These are phyloP conservation scores for Macrolepiota fuliginosa DNA, from an alignment of 768 basidiomycete genomes.

Conservation along the genomic window DNA sequence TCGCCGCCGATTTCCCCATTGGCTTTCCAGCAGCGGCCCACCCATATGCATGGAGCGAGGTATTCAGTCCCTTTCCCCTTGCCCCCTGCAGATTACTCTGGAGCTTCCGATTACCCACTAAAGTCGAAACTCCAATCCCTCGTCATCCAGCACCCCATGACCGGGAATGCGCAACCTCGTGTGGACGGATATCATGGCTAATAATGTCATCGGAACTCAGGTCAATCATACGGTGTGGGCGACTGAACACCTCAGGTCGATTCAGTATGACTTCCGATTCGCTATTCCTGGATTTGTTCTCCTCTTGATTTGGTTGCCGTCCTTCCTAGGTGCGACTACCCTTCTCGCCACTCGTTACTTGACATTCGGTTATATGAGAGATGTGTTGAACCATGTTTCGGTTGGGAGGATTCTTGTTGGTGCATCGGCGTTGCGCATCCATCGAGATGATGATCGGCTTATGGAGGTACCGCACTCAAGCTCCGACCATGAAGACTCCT, in stretches of 20 bases:
- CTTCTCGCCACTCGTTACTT: background rate
- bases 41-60: background rate
- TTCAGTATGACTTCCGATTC: slow-evolving; percentile 1
- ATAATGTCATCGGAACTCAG: background rate
- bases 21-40: background rate
- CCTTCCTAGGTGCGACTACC: background rate
- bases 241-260: background rate
- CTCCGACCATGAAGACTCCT: too few relatives aligned
- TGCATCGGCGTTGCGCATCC: background rate
- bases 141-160: background rate
- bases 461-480: too few relatives aligned
- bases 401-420: background rate
- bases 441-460: too few relatives aligned
- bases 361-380: background rate
- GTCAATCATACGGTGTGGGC: background rate
- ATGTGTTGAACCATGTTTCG: slow-evolving; percentile 2
- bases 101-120: background rate
- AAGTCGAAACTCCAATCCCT: slow-evolving; percentile 1
- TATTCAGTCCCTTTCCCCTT: background rate
- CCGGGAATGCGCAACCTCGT: background rate
- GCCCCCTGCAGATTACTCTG: background rate
- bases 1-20: background rate
- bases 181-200: slow-evolving; percentile 4
- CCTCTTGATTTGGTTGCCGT: background rate
- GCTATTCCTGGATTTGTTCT: slow-evolving; percentile 6